Evolutionary conservation across 73 alveolate species (phyloP).

Genomic region (Paramecium tetraurelia): DNA sequence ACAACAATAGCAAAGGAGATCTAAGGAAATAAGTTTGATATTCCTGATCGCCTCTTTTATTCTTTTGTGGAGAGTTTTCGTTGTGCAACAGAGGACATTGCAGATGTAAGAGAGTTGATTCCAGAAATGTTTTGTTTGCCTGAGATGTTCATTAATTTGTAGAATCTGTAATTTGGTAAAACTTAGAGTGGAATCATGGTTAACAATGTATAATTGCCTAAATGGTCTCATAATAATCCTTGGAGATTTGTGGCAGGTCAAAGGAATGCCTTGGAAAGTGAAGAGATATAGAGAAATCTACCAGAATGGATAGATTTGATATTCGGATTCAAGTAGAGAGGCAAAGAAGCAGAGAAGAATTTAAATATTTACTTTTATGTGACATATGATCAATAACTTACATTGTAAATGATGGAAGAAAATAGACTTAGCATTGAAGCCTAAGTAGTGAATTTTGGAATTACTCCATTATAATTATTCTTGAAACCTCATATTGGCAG

Average conservation of each 20-base stretch:
- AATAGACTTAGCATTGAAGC: conserved; percentile 57
- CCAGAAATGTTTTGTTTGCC: conserved; percentile 97
- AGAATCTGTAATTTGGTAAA: conserved; percentile 76
- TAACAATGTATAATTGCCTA: conserved; percentile 80
- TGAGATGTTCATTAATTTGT: conserved; percentile 77
- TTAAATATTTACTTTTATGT: conserved; percentile 71
- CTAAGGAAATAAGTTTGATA: conserved; percentile 91
- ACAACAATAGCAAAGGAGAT: conserved; percentile 88
- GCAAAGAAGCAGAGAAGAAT: conserved; percentile 86
- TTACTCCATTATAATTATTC: conserved; percentile 52
- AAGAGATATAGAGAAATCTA: conserved; percentile 66
- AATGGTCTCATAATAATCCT: conserved; percentile 84
- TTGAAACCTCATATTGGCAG: conserved; percentile 58
- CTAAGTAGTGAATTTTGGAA: conserved; percentile 48
- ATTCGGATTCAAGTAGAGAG: conserved; percentile 87
- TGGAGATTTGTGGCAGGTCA: conserved; percentile 65
- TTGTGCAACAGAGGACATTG: conserved; percentile 87
- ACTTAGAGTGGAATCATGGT: conserved; percentile 79
- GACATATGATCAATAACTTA: conserved; percentile 88
- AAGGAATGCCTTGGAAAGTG: conserved; percentile 83
- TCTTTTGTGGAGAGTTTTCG: conserved; percentile 76
- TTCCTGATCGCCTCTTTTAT: conserved; percentile 89
- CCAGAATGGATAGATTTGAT: conserved; percentile 86
- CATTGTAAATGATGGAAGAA: conserved; percentile 75
- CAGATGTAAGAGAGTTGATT: conserved; percentile 95